Conservation (phyloP, 2,329 filamentous ascomycete genomes). For the Sarocladiaceae sp. region DNA sequence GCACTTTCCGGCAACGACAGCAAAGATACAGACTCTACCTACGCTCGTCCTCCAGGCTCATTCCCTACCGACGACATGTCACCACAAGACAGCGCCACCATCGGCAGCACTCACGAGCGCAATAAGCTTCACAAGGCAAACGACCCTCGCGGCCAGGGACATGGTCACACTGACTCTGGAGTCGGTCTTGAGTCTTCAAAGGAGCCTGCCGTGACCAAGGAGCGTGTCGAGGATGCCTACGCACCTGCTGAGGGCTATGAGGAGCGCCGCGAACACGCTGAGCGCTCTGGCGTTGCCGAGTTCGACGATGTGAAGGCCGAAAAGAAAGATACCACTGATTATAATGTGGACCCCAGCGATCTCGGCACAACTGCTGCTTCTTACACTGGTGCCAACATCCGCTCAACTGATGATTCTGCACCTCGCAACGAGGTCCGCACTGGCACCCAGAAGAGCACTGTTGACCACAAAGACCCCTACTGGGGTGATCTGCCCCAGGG, state of each 20-base stretch:
- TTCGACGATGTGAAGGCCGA: not conserved
- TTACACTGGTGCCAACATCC: not conserved
- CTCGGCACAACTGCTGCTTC: not conserved
- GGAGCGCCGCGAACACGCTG: constrained; percentile 1
- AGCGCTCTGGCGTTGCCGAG: not conserved
- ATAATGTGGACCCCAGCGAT: constrained; percentile 2
- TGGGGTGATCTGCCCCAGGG: constrained; percentile 6
- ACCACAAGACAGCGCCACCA: not conserved
- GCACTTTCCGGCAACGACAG: not conserved
- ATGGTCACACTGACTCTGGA: constrained; percentile 1
- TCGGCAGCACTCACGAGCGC: constrained; percentile 1
- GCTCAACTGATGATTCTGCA: not conserved
- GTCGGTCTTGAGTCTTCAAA: not conserved
- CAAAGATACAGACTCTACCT: not conserved
- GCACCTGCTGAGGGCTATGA: constrained; percentile 7
- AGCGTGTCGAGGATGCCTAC: constrained; percentile 6
- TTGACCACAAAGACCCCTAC: constrained; percentile 5
- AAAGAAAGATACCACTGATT: not conserved
- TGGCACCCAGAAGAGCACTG: not conserved
- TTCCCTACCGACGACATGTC: constrained; percentile 9
- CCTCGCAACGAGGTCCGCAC: not conserved
- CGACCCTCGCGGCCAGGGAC: not conserved
- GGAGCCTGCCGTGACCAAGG: not conserved
- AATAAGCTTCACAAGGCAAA: constrained; percentile 10
- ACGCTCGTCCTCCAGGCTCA: not conserved